Conservation (phyloP, 2,329 filamentous ascomycete species). For the Colletotrichum spinosum region DNA sequence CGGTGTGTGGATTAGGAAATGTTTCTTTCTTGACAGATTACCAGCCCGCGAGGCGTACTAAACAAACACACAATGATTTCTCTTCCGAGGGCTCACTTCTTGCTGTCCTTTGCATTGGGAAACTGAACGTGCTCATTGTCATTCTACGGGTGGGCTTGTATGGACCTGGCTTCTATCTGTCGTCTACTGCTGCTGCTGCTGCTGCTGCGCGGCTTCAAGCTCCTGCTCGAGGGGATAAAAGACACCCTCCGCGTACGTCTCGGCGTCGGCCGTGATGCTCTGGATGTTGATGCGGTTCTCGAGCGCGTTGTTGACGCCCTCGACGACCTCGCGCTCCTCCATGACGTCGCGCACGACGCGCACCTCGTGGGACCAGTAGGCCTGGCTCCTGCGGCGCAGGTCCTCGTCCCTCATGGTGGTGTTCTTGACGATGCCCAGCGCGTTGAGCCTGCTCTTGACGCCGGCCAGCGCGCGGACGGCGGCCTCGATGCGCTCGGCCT, state of each 20-base stretch:
- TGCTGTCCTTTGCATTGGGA: not conserved
- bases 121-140: not conserved
- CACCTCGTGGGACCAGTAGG: conserved; percentile 86
- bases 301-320: conserved; percentile 76
- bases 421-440: conserved; percentile 82
- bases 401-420: conserved; percentile 79
- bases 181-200: conserved; percentile 12
- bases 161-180: not conserved
- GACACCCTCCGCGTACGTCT: conserved; percentile 65
- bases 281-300: conserved; percentile 72
- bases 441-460: conserved; percentile 75
- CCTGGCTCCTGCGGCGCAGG: conserved; percentile 72
- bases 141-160: not conserved
- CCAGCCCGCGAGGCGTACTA: conserved; percentile 28
- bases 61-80: conserved; percentile 18
- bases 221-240: conserved; percentile 46
- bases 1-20: conserved; percentile 7
- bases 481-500: conserved; percentile 75
- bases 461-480: conserved; percentile 67
- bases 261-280: conserved; percentile 72
- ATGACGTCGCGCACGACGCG: conserved; percentile 78
- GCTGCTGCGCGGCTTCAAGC: conserved; percentile 23
- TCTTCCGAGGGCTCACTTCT: conserved; percentile 3
- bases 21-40: conserved; percentile 17
- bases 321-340: conserved; percentile 81